Conservation (phyloP, 2,329 filamentous ascomycete species). For the Epicoccum nigrum region DNA sequence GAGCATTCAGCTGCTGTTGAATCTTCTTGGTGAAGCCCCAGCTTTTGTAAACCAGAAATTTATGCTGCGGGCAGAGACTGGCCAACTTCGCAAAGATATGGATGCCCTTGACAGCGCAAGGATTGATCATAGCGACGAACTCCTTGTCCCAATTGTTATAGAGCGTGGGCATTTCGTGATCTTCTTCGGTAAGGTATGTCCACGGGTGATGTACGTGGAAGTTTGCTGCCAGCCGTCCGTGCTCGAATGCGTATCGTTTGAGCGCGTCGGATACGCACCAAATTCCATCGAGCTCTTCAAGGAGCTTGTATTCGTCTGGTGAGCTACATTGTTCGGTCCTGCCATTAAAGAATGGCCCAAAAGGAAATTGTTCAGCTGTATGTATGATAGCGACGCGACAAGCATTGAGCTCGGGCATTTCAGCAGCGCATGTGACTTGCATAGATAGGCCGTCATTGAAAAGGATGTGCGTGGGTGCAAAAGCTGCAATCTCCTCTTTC, state of each 20-base stretch:
- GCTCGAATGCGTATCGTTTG: constrained; percentile 1
- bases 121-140: not conserved
- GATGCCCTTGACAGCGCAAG: not conserved
- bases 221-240: not conserved
- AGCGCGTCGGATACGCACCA: constrained; percentile 7
- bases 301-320: not conserved
- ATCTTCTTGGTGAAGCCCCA: constrained; percentile 2
- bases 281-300: constrained; percentile 1
- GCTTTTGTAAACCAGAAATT: constrained; percentile 11
- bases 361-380: constrained; percentile 13
- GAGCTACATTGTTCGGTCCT: constrained; percentile 3
- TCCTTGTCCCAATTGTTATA: not conserved
- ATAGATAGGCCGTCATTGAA: constrained; percentile 6
- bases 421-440: not conserved
- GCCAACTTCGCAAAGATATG: not conserved
- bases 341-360: constrained; percentile 6
- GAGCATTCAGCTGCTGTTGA: not conserved
- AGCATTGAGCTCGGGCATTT: not conserved
- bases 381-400: constrained; percentile 4
- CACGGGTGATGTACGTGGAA: not conserved
- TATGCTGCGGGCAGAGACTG: constrained; percentile 1
- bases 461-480: constrained; percentile 1
- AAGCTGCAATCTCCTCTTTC: constrained; percentile 2
- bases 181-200: not conserved
- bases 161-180: not conserved